Evolutionary conservation across 2,329 filamentous ascomycete genomes (phyloP).

Genomic region (Colletotrichum sp.): DNA sequence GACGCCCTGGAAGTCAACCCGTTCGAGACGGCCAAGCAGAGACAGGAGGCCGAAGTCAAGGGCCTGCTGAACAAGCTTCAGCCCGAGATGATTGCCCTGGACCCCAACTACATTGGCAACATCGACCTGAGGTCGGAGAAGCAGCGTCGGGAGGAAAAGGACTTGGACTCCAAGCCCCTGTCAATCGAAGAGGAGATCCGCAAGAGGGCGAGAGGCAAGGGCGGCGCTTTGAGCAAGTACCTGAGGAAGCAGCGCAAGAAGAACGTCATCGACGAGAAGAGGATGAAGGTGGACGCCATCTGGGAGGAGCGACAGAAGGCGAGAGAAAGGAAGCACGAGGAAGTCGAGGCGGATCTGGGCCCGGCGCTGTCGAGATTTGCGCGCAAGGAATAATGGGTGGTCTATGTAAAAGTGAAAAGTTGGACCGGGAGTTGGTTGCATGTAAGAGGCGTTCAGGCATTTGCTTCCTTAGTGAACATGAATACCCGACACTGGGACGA

Average conservation of each 20-base stretch:
- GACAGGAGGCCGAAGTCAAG: conserved; percentile 91
- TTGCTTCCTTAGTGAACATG: conserved; percentile 20
- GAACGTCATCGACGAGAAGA: conserved; percentile 97
- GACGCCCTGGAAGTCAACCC: conserved; percentile 94
- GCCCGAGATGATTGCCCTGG: conserved; percentile 95
- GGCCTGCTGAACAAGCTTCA: conserved; percentile 90
- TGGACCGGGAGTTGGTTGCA: conserved; percentile 21
- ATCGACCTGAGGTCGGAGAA: conserved; percentile 82
- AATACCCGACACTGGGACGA: conserved; percentile 21
- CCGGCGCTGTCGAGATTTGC: conserved; percentile 88
- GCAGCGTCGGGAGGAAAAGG: conserved; percentile 77
- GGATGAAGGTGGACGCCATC: conserved; percentile 83
- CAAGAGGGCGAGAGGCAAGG: conserved; percentile 87
- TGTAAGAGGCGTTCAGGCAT: conserved; percentile 24
- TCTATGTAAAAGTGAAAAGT: conserved; percentile 5
- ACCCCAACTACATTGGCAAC: conserved; percentile 90
- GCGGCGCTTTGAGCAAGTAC: conserved; percentile 85
- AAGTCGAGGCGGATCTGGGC: conserved; percentile 77
- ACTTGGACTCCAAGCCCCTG: conserved; percentile 73
- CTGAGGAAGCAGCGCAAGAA: conserved; percentile 89
- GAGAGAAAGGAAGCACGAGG: conserved; percentile 65
- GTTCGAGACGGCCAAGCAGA: conserved; percentile 90
- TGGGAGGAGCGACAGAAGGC: conserved; percentile 74
- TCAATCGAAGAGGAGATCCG: conserved; percentile 66
- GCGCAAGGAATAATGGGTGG: conserved; percentile 61